These are phyloP conservation scores for Solanum lycopersicoides DNA, from an alignment of 257 asterid species.

Conservation along the genomic window DNA sequence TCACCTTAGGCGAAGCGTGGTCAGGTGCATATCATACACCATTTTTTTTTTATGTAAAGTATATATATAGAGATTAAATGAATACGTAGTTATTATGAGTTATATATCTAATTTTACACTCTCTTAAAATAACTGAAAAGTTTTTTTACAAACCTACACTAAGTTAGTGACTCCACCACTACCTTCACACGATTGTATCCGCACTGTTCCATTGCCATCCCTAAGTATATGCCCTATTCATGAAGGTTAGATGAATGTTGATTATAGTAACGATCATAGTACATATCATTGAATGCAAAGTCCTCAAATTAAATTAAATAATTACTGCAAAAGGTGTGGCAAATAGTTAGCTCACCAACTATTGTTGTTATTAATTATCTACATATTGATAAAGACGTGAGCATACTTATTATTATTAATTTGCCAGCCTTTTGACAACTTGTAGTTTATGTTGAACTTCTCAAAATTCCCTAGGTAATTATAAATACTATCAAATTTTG, in stretches of 20 bases:
- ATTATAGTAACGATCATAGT: neutral
- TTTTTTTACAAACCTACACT: neutral
- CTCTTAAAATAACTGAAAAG: too few species aligned
- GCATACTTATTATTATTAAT: neutral
- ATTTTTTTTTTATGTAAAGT: too few species aligned
- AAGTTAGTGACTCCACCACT: neutral
- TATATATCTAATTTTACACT: too few species aligned
- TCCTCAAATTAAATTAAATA: neutral
- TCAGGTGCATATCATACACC: neutral
- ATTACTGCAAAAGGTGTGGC: neutral
- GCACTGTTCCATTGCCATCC: neutral
- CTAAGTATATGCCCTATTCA: neutral
- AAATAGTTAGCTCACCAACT: neutral
- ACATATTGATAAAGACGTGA: neutral
- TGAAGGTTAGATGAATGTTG: neutral
- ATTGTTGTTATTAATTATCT: neutral
- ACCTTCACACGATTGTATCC: neutral
- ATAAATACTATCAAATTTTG: neutral
- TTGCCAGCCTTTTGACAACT: neutral
- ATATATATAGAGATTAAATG: too few species aligned
- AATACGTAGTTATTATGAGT: neutral
- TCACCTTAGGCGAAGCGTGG: too few species aligned
- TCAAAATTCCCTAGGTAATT: neutral
- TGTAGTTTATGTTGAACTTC: neutral
- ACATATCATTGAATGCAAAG: neutral